A percentile compares a stretch with the other conserved stretches of the same genome.
These are phyloP conservation scores for Talaromyces pinophilus DNA, from an alignment of 2,329 filamentous ascomycete species.

Conservation along the genomic window DNA sequence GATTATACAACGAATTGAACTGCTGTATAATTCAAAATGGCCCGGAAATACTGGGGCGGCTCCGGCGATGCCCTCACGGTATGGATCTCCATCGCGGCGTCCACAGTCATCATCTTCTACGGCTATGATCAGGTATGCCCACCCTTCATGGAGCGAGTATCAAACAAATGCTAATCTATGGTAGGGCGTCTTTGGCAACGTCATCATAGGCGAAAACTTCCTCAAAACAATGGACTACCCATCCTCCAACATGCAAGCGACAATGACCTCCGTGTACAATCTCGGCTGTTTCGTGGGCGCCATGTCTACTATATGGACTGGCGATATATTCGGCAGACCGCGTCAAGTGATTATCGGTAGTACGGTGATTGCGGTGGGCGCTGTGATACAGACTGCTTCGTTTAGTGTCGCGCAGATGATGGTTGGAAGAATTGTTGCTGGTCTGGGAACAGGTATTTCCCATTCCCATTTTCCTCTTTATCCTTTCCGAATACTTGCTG, in stretches of 20 bases:
- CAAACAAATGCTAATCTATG: background rate
- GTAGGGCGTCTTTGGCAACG: conserved; percentile 22
- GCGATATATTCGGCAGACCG: conserved; percentile 20
- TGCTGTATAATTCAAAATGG: conserved; percentile 34
- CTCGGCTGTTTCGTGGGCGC: conserved; percentile 21
- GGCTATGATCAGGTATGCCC: conserved; percentile 45
- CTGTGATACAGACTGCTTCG: conserved; percentile 49
- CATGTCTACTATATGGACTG: conserved; percentile 22
- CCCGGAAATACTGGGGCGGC: conserved; percentile 53
- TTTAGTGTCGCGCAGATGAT: conserved; percentile 50
- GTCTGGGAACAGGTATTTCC: conserved; percentile 46
- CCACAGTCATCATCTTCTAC: conserved; percentile 55
- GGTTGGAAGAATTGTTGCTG: conserved; percentile 51
- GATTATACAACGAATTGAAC: background rate
- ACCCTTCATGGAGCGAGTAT: background rate
- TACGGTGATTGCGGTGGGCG: conserved; percentile 41
- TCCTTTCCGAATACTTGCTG: no score
- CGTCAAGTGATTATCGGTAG: conserved; percentile 21
- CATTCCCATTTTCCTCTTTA: background rate
- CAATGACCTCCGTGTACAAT: conserved; percentile 24
- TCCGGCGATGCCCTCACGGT: conserved; percentile 54
- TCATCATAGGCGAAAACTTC: conserved; percentile 21
- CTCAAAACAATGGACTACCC: conserved; percentile 20
- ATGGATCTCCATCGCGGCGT: conserved; percentile 55
- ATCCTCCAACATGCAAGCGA: conserved; percentile 21